Evolutionary conservation across 2,329 filamentous ascomycete genomes (phyloP), one percentile per base, ranked within the genome.

Genomic region (Phialophora verrucosa): DNA sequence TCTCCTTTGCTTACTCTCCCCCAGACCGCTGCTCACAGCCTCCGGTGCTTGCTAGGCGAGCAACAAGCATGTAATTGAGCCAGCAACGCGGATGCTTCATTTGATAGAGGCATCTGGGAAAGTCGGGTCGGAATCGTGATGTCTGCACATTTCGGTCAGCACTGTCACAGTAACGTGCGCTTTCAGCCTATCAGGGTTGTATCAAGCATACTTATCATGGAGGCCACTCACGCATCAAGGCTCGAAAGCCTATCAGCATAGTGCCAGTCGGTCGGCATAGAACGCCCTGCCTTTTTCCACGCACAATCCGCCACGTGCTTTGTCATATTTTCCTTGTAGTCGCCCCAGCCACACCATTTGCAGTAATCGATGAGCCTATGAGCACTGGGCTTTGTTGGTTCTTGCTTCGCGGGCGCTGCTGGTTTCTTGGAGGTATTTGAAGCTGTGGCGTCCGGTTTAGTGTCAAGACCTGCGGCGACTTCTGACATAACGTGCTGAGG

Each of bases 331-430:
- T 35, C 31, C 32, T 57, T 57, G 32, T 35, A 38, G 12, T 57
- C 55, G 20, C 55, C 20, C 12, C 23, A 57, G 32, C 55, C 55
- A 25, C 55, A 57, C n/a, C 38, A 57, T 5, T 42, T 32, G n/a
- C 55, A 57, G 32, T 57, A 57, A 14, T 57, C 17, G 32, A 57
- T 44, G 14, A 57, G 31, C 11, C 23, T 12, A 57, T 57, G 12
- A 42, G 20, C 1, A 14, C 20, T 20, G 49, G 10, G 20, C 23
- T 51, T 29, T 23, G 5, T 8, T 51, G 49, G 20, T 11, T 29
- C 23, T 27, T 29, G 49, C 1, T 25, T 44, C 2, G 6, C 8
- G 17, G 14, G 17, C 38, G 17, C 38, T 44, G 14, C 49, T 51
- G 17, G 49, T 25, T 51, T 7, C 3, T 51, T 3, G 23, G 49